These are phyloP conservation scores for Chloris gayana DNA, from an alignment of 176 grass and related monocot genomes.

Conservation along the genomic window DNA sequence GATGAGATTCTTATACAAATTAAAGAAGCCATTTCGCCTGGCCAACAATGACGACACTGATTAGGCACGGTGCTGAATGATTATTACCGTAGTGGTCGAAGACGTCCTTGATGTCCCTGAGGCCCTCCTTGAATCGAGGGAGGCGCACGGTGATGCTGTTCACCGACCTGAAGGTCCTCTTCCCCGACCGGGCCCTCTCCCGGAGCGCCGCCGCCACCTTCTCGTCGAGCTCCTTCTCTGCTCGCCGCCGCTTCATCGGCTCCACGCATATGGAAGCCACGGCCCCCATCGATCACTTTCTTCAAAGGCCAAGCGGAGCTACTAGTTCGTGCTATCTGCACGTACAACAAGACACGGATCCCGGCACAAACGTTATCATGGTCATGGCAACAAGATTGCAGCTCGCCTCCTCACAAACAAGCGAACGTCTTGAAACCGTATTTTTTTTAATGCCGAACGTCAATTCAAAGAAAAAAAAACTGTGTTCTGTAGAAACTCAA, in stretches of 20 bases:
- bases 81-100: constrained; percentile 64
- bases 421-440: too few species aligned
- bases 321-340: background rate
- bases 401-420: too few species aligned
- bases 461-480: too few species aligned
- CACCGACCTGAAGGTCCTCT: constrained; percentile 58
- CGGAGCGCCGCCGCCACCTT: constrained; percentile 65
- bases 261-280: constrained; percentile 12
- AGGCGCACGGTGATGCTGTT: constrained; percentile 89
- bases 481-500: too few species aligned
- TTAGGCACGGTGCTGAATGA: background rate
- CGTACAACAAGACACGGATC: too few species aligned
- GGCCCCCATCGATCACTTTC: constrained; percentile 31
- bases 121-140: constrained; percentile 69
- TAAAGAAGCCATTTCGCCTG: too few species aligned
- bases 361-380: too few species aligned
- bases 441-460: too few species aligned
- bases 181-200: constrained; percentile 40
- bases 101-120: constrained; percentile 59
- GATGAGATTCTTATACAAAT: too few species aligned
- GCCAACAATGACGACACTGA: background rate
- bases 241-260: constrained; percentile 36
- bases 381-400: too few species aligned
- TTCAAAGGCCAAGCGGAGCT: background rate
- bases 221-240: constrained; percentile 52